Conservation (phyloP, 2,329 filamentous ascomycete genomes). For the Coniochaeta hoffmannii region DNA sequence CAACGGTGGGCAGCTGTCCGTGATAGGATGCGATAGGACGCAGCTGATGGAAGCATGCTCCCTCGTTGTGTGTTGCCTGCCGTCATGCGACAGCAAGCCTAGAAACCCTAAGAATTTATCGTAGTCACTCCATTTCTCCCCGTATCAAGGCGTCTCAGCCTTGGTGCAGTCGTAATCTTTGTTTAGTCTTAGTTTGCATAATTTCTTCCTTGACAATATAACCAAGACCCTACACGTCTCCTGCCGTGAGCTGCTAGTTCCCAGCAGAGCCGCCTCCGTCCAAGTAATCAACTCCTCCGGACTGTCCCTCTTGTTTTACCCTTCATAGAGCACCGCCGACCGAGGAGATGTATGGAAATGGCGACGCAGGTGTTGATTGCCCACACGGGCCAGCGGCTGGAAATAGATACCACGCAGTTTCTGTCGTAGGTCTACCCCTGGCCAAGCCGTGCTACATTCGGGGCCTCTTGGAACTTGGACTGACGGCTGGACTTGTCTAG, state of each 20-base stretch:
- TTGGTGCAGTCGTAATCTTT: neutral
- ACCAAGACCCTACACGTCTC: neutral
- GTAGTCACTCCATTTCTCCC: neutral
- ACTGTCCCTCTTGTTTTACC: neutral
- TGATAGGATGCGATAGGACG: neutral
- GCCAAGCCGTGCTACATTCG: neutral
- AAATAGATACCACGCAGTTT: constrained; percentile 69
- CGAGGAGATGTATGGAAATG: constrained; percentile 58
- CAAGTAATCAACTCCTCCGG: neutral
- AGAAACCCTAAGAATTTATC: neutral
- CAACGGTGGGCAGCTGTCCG: neutral
- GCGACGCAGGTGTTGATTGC: constrained; percentile 85
- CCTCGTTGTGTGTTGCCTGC: neutral
- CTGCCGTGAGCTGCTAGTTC: neutral
- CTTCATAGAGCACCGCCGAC: neutral
- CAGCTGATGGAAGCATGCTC: neutral
- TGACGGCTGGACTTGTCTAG: constrained; percentile 31
- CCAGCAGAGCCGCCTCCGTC: neutral
- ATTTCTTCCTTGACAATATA: neutral
- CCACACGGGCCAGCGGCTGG: constrained; percentile 83
- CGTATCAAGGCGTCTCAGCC: neutral
- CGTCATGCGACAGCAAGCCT: neutral
- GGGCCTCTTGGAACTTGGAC: constrained; percentile 9
- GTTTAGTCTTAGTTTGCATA: neutral
- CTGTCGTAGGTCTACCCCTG: constrained; percentile 46